These are phyloP conservation scores for Metschnikowia drakensbergensis DNA, from an alignment of 805 yeast species.

Conservation along the genomic window DNA sequence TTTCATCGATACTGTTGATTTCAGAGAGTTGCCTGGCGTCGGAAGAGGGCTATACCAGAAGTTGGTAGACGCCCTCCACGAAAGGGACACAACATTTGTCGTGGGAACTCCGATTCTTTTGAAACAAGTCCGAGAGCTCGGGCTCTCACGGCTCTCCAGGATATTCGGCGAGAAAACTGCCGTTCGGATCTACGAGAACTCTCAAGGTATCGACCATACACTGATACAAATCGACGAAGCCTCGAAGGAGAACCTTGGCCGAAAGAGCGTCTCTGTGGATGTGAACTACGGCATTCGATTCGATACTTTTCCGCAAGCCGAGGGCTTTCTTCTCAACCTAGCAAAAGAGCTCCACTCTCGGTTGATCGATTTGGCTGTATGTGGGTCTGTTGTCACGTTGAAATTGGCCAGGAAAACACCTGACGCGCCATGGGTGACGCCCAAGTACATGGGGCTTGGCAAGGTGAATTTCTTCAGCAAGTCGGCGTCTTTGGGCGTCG, in stretches of 20 bases:
- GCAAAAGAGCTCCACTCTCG: conserved; percentile 58
- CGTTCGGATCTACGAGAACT: conserved; percentile 51
- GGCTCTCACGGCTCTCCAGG: conserved; percentile 29
- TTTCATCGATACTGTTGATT: conserved; percentile 34
- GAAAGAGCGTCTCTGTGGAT: conserved; percentile 83
- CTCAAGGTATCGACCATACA: conserved; percentile 66
- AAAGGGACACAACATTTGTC: conserved; percentile 14
- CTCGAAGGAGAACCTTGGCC: conserved; percentile 44
- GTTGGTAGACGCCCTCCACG: conserved; percentile 33
- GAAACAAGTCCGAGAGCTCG: background rate
- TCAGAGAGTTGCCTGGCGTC: conserved; percentile 56
- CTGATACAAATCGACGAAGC: conserved; percentile 49
- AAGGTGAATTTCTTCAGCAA: conserved; percentile 61
- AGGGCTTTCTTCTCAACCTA: conserved; percentile 54
- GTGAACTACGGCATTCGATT: conserved; percentile 90
- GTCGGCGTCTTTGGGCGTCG: conserved; percentile 54
- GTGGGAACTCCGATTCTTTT: background rate
- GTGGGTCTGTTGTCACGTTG: conserved; percentile 58
- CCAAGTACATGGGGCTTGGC: conserved; percentile 85
- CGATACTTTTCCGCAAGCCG: conserved; percentile 55
- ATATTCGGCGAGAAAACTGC: conserved; percentile 73
- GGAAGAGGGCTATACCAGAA: conserved; percentile 51
- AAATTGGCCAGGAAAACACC: conserved; percentile 62
- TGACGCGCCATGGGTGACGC: conserved; percentile 69
- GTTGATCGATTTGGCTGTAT: conserved; percentile 41